A percentile compares a stretch with the other conserved stretches of the same genome.
Conservation (phyloP, 2,329 filamentous ascomycete species). For the Diaporthe capsici region DNA sequence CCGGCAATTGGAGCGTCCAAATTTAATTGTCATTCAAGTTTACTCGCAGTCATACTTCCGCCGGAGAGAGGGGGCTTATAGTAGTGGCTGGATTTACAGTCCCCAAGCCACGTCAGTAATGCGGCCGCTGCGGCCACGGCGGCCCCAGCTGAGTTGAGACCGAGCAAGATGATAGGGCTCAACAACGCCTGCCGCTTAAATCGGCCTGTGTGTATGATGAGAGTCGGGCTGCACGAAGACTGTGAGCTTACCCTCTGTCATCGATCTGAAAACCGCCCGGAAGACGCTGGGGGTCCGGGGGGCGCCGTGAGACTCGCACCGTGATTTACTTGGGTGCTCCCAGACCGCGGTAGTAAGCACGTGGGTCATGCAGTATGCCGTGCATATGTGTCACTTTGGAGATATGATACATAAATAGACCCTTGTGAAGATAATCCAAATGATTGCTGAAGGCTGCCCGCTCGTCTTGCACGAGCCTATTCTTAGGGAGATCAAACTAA, state of each 20-base stretch:
- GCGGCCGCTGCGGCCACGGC: not conserved
- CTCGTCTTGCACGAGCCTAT: not conserved
- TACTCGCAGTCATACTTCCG: not conserved
- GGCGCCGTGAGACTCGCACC: not conserved
- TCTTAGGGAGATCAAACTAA: not conserved
- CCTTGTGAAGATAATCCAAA: not conserved
- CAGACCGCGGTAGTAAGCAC: not conserved
- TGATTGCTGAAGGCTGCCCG: no score
- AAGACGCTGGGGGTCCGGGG: no score
- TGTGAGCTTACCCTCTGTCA: not conserved
- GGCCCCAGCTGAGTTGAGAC: not conserved
- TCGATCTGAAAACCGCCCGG: not conserved
- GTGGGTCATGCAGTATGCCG: not conserved
- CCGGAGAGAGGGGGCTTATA: not conserved
- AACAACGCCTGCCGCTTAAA: not conserved
- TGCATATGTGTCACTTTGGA: not conserved
- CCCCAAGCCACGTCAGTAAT: not conserved
- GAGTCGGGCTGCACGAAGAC: not conserved
- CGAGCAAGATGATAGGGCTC: not conserved
- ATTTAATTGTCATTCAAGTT: not conserved
- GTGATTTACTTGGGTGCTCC: not conserved
- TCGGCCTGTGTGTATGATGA: not conserved
- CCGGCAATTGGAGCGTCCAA: no score
- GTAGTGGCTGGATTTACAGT: not conserved
- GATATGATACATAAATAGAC: not conserved